These are phyloP conservation scores for Trypanosoma scelopori DNA, from an alignment of 208 protist genomes.

Conservation along the genomic window DNA sequence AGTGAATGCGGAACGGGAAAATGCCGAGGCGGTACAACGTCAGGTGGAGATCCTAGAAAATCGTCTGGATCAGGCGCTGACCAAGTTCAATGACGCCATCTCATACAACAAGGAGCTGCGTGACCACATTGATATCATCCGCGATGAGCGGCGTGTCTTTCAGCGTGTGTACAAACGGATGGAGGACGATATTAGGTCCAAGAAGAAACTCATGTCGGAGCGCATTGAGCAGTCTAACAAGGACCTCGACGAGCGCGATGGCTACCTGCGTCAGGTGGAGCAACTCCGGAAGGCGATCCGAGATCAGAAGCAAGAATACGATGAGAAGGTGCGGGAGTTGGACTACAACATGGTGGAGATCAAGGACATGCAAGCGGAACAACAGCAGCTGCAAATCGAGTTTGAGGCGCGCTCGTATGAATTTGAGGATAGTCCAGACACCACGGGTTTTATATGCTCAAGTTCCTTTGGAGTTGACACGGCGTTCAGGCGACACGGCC, in stretches of 20 bases:
- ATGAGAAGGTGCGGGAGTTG: constrained; percentile 66
- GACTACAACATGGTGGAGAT: constrained; percentile 88
- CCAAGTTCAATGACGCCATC: constrained; percentile 96
- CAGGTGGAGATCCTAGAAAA: constrained; percentile 96
- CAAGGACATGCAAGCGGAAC: constrained; percentile 85
- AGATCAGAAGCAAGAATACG: constrained; percentile 82
- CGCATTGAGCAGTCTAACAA: constrained; percentile 94
- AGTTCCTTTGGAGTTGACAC: not conserved
- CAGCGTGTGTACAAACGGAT: constrained; percentile 96
- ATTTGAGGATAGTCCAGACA: constrained; percentile 53
- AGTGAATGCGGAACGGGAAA: constrained; percentile 91
- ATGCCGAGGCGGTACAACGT: constrained; percentile 84
- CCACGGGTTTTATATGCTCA: constrained; percentile 1
- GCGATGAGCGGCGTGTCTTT: constrained; percentile 95
- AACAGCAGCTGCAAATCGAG: constrained; percentile 82
- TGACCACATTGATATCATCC: constrained; percentile 95
- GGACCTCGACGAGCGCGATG: constrained; percentile 95
- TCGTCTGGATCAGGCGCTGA: constrained; percentile 93
- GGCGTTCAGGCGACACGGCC: not conserved
- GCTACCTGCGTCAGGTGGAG: constrained; percentile 84
- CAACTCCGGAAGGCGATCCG: constrained; percentile 69
- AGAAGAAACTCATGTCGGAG: constrained; percentile 94
- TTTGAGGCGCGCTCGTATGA: constrained; percentile 84
- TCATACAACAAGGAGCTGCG: constrained; percentile 94
- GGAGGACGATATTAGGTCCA: constrained; percentile 91